Percentiles rank a stretch among this genome's conserved stretches.
Evolutionary conservation across 2,329 filamentous ascomycete species (phyloP).

Genomic region (Colletotrichum tamarilloi): DNA sequence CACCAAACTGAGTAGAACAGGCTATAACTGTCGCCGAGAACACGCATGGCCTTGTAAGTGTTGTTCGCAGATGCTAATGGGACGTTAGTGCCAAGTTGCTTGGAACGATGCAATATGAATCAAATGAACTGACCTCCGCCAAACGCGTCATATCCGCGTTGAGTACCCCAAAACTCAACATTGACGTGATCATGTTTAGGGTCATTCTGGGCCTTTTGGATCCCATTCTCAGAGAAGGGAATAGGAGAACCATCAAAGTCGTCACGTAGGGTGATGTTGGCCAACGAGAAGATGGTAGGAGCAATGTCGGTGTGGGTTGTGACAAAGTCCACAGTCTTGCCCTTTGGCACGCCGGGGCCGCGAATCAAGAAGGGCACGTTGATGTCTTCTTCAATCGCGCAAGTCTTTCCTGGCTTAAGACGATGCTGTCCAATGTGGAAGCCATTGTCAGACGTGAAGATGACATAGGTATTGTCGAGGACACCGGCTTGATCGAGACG

Average conservation of each 20-base stretch:
- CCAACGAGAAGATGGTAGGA: conserved; percentile 66
- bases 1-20: conserved; percentile 78
- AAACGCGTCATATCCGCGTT: conserved; percentile 24
- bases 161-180: conserved; percentile 66
- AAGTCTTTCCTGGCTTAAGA: conserved; percentile 67
- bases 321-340: conserved; percentile 52
- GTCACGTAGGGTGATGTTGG: conserved; percentile 51
- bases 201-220: conserved; percentile 37
- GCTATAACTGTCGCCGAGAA: conserved; percentile 65
- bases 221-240: conserved; percentile 45
- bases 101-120: fast-evolving
- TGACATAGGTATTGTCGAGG: conserved; percentile 70
- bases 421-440: conserved; percentile 71
- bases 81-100: neutral
- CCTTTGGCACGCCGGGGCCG: conserved; percentile 62
- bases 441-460: conserved; percentile 71
- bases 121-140: conserved; percentile 1
- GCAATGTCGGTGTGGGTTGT: conserved; percentile 74
- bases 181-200: conserved; percentile 64
- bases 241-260: conserved; percentile 70
- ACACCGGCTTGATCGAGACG: conserved; percentile 62
- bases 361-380: conserved; percentile 67
- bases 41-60: conserved; percentile 71
- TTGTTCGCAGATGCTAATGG: conserved; percentile 51
- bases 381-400: conserved; percentile 69